Evolutionary conservation across 345 rosid genomes (phyloP).

Genomic region (Hibiscus mutabilis): DNA sequence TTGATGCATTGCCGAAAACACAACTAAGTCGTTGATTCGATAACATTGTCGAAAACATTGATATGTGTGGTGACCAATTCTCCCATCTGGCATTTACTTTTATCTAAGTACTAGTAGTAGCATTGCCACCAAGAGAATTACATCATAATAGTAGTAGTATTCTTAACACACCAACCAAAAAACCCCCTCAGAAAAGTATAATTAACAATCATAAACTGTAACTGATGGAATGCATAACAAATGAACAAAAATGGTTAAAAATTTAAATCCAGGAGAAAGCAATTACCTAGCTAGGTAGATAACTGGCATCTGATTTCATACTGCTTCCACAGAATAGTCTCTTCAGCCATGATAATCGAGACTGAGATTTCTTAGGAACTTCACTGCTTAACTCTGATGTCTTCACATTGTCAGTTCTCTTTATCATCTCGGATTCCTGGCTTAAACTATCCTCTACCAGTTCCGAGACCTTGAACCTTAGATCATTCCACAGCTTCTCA

Average conservation of each 20-base stretch:
- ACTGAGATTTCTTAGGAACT: not conserved
- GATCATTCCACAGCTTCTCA: slow-evolving; percentile 12
- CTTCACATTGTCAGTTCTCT: slow-evolving; percentile 18
- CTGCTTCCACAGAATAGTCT: not conserved
- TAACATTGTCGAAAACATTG: too few species aligned
- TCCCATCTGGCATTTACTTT: too few species aligned
- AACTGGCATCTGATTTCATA: not conserved
- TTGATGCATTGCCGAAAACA: too few species aligned
- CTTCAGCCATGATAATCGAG: slow-evolving; percentile 1
- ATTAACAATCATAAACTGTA: not conserved
- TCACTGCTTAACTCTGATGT: not conserved
- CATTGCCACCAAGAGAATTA: not conserved
- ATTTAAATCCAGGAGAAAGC: not conserved
- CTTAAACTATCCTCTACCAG: slow-evolving; percentile 18
- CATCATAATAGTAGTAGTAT: not conserved
- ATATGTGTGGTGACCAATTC: too few species aligned
- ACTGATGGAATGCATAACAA: not conserved
- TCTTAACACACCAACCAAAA: not conserved
- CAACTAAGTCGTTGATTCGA: too few species aligned
- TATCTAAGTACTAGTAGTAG: not conserved
- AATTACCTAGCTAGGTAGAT: not conserved
- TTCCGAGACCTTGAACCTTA: slow-evolving; percentile 12
- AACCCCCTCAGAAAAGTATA: not conserved
- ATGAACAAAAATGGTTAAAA: not conserved
- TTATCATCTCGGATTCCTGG: slow-evolving; percentile 22